phyloP scores from a whole-genome alignment of 257 asterid species.

The Prunella vulgaris region DNA sequence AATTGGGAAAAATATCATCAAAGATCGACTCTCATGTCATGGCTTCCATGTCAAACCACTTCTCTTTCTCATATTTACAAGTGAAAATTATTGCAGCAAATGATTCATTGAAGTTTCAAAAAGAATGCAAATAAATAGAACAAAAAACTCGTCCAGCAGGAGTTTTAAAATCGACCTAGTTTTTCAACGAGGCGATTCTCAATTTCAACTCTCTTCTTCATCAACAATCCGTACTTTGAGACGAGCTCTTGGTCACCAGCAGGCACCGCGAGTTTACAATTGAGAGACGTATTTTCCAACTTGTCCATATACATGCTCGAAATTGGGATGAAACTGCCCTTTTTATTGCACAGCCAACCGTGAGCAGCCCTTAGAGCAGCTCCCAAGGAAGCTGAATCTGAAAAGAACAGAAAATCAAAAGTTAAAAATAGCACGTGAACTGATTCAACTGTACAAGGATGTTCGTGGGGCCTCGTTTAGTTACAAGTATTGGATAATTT shows the following conservation, averaged over 20 bases:
- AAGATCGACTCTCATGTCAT: too few species aligned
- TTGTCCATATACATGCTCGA: conserved; percentile 55
- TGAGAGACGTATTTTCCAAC: conserved; percentile 64
- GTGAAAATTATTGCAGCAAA: not conserved
- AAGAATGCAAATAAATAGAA: not conserved
- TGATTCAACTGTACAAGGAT: not conserved
- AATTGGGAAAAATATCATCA: not conserved
- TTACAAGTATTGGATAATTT: too few species aligned
- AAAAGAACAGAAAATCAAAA: not conserved
- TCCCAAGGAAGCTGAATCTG: conserved; percentile 91
- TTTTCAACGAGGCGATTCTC: conserved; percentile 63
- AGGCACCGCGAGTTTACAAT: conserved; percentile 50
- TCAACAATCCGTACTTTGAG: conserved; percentile 51
- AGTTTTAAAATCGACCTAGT: conserved; percentile 46
- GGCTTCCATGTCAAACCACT: not conserved
- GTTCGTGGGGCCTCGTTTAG: not conserved
- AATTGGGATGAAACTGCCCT: conserved; percentile 55
- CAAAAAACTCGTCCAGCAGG: not conserved
- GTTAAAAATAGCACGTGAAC: not conserved
- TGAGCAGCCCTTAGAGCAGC: conserved; percentile 96
- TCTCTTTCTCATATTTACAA: not conserved
- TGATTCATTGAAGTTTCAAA: not conserved
- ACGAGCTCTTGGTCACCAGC: conserved; percentile 51
- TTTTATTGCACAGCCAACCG: conserved; percentile 78
- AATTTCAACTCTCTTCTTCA: conserved; percentile 77